Conservation (phyloP, 2,329 filamentous ascomycete species). For the Ophiognomonia clavigignenti-juglandacearum region DNA sequence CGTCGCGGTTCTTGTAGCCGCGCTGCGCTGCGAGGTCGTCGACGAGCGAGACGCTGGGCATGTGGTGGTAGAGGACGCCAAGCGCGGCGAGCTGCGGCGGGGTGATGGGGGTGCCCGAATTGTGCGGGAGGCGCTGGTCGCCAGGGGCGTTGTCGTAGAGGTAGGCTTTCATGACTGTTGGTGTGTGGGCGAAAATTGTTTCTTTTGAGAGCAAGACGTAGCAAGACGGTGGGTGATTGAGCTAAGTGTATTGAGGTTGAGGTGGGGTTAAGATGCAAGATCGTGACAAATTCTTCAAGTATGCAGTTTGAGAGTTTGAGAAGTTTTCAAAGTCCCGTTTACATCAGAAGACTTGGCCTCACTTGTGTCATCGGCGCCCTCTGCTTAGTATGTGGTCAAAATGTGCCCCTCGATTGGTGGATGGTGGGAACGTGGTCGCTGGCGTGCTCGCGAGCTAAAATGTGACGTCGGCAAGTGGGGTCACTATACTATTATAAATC, state of each 20-base stretch:
- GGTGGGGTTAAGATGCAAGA: too few species aligned
- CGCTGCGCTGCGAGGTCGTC: conserved; percentile 69
- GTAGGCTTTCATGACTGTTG: background rate
- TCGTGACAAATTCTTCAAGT: too few species aligned
- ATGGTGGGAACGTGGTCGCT: conserved; percentile 8
- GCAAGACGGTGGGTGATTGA: background rate
- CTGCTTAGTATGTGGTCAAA: conserved; percentile 6
- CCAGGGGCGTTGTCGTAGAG: conserved; percentile 49
- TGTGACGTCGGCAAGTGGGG: conserved; percentile 15
- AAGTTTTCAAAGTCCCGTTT: too few species aligned
- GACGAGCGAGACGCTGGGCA: conserved; percentile 61
- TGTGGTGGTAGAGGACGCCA: conserved; percentile 74
- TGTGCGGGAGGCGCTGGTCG: conserved; percentile 88
- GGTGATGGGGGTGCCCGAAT: conserved; percentile 69
- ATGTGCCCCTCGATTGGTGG: conserved; percentile 10
- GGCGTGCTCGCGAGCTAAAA: conserved; percentile 13
- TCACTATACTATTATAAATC: too few species aligned
- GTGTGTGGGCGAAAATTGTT: too few species aligned
- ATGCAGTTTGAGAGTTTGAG: too few species aligned
- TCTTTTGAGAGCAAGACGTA: background rate
- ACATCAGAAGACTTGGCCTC: background rate
- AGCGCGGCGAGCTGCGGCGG: conserved; percentile 63
- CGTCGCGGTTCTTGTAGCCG: conserved; percentile 90
- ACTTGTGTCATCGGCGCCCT: conserved; percentile 6
- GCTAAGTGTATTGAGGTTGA: too few species aligned